Evolutionary conservation across 2,329 filamentous ascomycete species (phyloP).

Genomic region (Aureobasidium subglaciale): DNA sequence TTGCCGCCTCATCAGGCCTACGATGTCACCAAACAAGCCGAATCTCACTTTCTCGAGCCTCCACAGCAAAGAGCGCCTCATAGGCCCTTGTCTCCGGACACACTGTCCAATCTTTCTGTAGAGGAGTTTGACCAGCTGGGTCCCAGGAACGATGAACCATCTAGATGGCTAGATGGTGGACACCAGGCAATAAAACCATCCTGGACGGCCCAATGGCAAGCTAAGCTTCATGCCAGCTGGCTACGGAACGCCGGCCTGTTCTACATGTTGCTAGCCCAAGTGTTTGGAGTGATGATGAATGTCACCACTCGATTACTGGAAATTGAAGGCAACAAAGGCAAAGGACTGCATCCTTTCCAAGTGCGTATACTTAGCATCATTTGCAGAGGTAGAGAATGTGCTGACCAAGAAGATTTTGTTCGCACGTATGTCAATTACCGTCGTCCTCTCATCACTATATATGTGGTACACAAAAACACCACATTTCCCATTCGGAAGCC

Average conservation of each 20-base stretch:
- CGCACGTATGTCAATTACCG: slow-evolving; percentile 68
- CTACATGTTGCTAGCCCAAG: slow-evolving; percentile 65
- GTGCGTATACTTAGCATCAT: slow-evolving; percentile 26
- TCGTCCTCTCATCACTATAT: slow-evolving; percentile 58
- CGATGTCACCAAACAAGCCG: not conserved
- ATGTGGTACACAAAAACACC: slow-evolving; percentile 66
- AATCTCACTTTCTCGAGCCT: slow-evolving; percentile 6
- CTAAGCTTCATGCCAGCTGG: slow-evolving; percentile 44
- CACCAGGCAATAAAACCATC: not conserved
- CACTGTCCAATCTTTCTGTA: slow-evolving; percentile 32
- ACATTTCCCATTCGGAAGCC: slow-evolving; percentile 62
- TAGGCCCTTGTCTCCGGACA: slow-evolving; percentile 37
- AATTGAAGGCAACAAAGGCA: slow-evolving; percentile 55
- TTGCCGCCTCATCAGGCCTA: not conserved
- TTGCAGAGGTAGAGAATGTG: not conserved
- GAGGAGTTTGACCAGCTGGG: slow-evolving; percentile 29
- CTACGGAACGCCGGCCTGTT: slow-evolving; percentile 62
- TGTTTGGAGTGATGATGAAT: slow-evolving; percentile 83
- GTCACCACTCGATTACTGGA: slow-evolving; percentile 71
- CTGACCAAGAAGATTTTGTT: slow-evolving; percentile 56
- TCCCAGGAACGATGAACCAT: slow-evolving; percentile 9
- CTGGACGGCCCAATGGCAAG: slow-evolving; percentile 24
- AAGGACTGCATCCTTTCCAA: slow-evolving; percentile 74
- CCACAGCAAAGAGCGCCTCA: slow-evolving; percentile 18
- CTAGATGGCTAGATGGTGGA: not conserved